phyloP scores from a whole-genome alignment of 257 asterid genomes.

The Solanum bulbocastanum region DNA sequence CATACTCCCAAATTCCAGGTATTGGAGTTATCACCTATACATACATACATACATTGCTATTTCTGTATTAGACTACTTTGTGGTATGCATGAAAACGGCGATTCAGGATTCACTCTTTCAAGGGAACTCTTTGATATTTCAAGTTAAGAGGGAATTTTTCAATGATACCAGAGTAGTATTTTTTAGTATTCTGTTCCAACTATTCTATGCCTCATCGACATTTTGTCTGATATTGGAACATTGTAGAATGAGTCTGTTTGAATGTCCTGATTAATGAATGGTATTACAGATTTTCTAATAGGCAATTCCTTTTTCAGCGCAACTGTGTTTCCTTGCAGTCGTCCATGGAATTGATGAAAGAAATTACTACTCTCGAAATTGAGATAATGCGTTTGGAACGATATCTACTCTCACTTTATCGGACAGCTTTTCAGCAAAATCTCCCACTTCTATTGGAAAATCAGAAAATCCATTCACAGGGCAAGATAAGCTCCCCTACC shows the following conservation, averaged over 20 bases:
- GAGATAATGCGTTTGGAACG: constrained; percentile 66
- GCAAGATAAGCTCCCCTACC: constrained; percentile 12
- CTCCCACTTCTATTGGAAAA: constrained; percentile 23
- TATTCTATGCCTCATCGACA: not conserved
- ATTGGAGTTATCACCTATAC: not conserved
- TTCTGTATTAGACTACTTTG: not conserved
- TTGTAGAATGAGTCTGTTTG: not conserved
- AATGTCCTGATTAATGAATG: not conserved
- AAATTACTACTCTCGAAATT: constrained; percentile 61
- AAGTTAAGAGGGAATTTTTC: not conserved
- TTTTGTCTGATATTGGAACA: not conserved
- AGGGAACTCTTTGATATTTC: not conserved
- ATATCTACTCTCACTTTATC: constrained; percentile 68
- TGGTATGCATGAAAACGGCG: not conserved
- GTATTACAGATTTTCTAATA: not conserved
- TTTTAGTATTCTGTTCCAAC: not conserved
- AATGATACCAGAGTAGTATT: too few relatives aligned
- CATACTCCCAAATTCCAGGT: constrained; percentile 19
- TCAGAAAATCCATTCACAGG: constrained; percentile 7
- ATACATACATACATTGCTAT: not conserved
- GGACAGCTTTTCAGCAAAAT: constrained; percentile 40
- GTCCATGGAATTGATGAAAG: constrained; percentile 54
- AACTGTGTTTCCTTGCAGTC: constrained; percentile 30
- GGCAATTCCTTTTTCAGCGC: not conserved
- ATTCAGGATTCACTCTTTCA: not conserved